Base-by-base conservation (phyloP, 768 basidiomycete genomes). In the Auriscalpium microsporum region DNA sequence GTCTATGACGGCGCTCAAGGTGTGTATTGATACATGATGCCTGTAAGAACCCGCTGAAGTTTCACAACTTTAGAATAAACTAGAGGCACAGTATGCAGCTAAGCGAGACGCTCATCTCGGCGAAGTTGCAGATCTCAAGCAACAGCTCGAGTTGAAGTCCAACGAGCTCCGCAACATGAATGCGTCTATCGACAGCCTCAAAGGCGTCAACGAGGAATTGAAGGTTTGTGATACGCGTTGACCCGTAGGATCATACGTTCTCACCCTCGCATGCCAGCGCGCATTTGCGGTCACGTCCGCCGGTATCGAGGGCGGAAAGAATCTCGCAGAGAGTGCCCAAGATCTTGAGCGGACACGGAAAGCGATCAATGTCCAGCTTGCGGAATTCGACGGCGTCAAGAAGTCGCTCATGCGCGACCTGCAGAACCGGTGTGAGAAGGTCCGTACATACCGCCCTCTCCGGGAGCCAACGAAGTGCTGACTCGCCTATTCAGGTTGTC, bases 351-450 rank as follows among this genome's bases (percentile, higher is more conserved):
- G 95, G 55, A 93, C 91, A 46, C 83, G 96, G 62, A 97, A 96
- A 73, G 90, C 91, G 11, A 94, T 96, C 73, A 95, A 93, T 59
- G 88, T 94, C n/a, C 95, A 98, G 67, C 84, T 95, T 56, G 91
- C 94, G 57, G 96, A 99, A 68, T 99, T 99, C 70, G 96, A 99
- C 68, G 88, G 90, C 17, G 94, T 96, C 63, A 98, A 98, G 81
- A 95, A 96, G 76, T 95, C 90, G 48, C 81, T 99, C 59, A 96
- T 99, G 90, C 87, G 93, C 38, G 96, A 99, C 76, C 73, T 99
- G 63, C 95, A 97, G 75, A 97, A 99, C 71, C 94, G 96, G 33
- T 99, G 96, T 69, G 96, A 99, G 78, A 98, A 98, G 86, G 94
- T 91, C 52, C 58, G 72, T 62, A 4, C 19, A 33, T 16, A 45